These are phyloP conservation scores for Exophiala sideris DNA, from an alignment of 2,329 filamentous ascomycete genomes.

Conservation along the genomic window DNA sequence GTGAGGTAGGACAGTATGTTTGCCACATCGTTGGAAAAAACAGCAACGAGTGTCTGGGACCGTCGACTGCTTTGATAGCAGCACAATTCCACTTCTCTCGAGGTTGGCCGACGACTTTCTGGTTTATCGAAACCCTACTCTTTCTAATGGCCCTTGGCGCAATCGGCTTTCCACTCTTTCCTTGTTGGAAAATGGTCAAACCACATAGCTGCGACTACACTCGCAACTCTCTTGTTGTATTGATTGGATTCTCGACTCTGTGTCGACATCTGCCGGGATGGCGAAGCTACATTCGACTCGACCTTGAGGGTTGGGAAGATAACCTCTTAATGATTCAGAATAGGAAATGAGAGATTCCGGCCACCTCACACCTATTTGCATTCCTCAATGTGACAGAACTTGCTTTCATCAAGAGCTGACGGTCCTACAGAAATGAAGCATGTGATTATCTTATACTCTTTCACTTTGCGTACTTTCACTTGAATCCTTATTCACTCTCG, in stretches of 20 bases:
- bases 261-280: conserved; percentile 22
- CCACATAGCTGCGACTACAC: conserved; percentile 32
- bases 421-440: too few species aligned
- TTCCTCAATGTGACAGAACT: neutral
- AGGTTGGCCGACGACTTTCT: conserved; percentile 46
- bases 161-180: conserved; percentile 33
- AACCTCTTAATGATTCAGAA: conserved; percentile 34
- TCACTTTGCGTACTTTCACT: too few species aligned
- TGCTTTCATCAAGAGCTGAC: too few species aligned
- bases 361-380: conserved; percentile 37
- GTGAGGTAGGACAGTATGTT: conserved; percentile 30
- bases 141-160: conserved; percentile 36
- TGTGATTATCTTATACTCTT: too few species aligned
- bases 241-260: conserved; percentile 28
- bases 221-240: conserved; percentile 31
- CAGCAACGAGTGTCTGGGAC: conserved; percentile 30
- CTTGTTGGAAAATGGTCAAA: conserved; percentile 19
- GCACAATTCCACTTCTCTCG: conserved; percentile 38
- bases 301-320: conserved; percentile 20
- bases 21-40: conserved; percentile 37
- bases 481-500: too few species aligned
- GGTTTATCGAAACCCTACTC: conserved; percentile 41
- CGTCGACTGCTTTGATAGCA: conserved; percentile 28
- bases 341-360: conserved; percentile 42
- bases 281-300: conserved; percentile 22